Evolutionary conservation across 2,329 filamentous ascomycete species (phyloP).

Genomic region (Torrubiellomyces zombiae): DNA sequence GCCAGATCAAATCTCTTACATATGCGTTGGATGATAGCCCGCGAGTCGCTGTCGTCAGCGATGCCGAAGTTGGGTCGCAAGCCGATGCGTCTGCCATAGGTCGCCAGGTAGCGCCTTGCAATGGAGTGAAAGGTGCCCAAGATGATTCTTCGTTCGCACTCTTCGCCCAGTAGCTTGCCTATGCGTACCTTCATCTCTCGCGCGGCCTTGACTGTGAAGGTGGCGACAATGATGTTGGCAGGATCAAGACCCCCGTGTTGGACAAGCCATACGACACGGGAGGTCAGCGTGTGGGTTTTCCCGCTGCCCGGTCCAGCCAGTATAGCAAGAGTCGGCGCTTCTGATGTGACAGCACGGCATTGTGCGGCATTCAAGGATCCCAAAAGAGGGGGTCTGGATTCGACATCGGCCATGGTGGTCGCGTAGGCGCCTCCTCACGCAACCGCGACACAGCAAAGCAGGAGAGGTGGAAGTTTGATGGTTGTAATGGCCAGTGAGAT

Average conservation of each 20-base stretch:
- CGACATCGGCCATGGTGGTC: slow-evolving; percentile 11
- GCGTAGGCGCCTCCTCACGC: slow-evolving; percentile 9
- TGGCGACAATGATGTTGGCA: slow-evolving; percentile 83
- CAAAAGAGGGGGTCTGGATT: slow-evolving; percentile 21
- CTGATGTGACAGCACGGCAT: slow-evolving; percentile 36
- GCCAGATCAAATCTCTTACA: slow-evolving; percentile 54
- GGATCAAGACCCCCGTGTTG: slow-evolving; percentile 55
- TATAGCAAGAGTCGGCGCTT: slow-evolving; percentile 42
- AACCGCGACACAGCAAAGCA: slow-evolving; percentile 4
- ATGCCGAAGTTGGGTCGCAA: slow-evolving; percentile 76
- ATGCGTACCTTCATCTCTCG: slow-evolving; percentile 87
- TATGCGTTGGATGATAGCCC: slow-evolving; percentile 66
- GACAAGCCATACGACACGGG: slow-evolving; percentile 79
- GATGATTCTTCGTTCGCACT: slow-evolving; percentile 58
- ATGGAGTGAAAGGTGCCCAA: slow-evolving; percentile 94
- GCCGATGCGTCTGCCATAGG: slow-evolving; percentile 73
- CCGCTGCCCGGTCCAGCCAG: slow-evolving; percentile 56
- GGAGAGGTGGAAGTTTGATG: neutral
- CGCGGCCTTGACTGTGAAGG: slow-evolving; percentile 92
- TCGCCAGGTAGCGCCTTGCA: slow-evolving; percentile 63
- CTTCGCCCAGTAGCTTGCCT: slow-evolving; percentile 61
- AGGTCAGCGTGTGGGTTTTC: slow-evolving; percentile 90
- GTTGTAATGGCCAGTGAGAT: too few species aligned
- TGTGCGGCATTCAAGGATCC: slow-evolving; percentile 37
- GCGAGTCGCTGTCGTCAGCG: slow-evolving; percentile 67